Percentiles rank a stretch among this genome's conserved stretches.
Evolutionary conservation across 2,329 filamentous ascomycete genomes (phyloP).

Genomic region (Zarea fungicola): DNA sequence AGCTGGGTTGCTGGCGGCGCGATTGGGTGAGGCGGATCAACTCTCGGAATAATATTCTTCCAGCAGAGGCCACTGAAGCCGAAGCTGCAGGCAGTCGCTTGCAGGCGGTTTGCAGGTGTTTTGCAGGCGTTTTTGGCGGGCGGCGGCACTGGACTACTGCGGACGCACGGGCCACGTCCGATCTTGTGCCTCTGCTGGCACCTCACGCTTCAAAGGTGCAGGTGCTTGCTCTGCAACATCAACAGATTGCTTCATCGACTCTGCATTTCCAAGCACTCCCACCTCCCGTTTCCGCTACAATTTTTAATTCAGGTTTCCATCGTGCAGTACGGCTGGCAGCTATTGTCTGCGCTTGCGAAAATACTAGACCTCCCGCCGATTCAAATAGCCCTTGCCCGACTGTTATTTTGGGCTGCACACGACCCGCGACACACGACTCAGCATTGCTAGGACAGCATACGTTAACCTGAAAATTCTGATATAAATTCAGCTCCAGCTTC

Average conservation of each 20-base stretch:
- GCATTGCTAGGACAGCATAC: conserved; percentile 5
- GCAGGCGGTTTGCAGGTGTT: background rate
- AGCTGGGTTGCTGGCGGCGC: conserved; percentile 11
- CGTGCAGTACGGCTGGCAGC: too few relatives aligned
- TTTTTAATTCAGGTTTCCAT: too few relatives aligned
- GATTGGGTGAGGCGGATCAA: conserved; percentile 3
- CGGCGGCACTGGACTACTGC: background rate
- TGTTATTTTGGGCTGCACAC: background rate
- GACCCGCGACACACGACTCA: conserved; percentile 5
- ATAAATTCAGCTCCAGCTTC: background rate
- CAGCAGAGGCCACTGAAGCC: background rate
- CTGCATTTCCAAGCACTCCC: too few relatives aligned
- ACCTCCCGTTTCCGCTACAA: too few relatives aligned
- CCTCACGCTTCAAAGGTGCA: background rate
- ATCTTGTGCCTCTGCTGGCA: conserved; percentile 7
- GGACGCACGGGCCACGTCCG: background rate
- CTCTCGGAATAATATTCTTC: conserved; percentile 7
- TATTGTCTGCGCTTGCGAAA: too few relatives aligned
- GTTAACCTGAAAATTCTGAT: background rate
- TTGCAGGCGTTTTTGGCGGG: background rate
- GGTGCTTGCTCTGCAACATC: background rate
- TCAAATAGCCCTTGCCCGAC: background rate
- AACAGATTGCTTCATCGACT: conserved; percentile 5
- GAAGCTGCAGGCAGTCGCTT: too few relatives aligned
- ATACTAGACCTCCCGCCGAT: too few relatives aligned